Base-by-base conservation (phyloP, 2,329 filamentous ascomycete genomes). In the Neofusicoccum parvum region DNA sequence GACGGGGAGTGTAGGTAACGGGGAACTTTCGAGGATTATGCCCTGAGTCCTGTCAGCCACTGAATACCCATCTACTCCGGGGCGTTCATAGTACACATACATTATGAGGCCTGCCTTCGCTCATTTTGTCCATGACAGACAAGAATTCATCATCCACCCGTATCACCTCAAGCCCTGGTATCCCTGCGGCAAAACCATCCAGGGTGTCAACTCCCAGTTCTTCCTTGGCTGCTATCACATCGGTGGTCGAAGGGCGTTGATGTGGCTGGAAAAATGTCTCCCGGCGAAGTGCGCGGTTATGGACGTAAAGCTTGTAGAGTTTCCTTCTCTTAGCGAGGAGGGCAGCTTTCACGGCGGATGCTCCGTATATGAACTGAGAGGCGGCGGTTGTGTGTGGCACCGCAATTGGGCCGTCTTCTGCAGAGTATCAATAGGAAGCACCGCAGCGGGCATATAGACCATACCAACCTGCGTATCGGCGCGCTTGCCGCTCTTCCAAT, bases 291-390 rank as follows among this genome's bases (percentile, higher is more conserved):
- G 67, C 70, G 46, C 71, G 62, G 3, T 65, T 50, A 66, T 80
- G 78, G 9, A 97, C 81, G 75, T 98, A 97, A 3, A 99, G 84
- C 64, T 88, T 91, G 80, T 97, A 96, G 2, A 96, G 79, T 72
- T 91, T 88, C 65, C 95, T 88, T 39, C 87, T 84, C 11, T 82
- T 82, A 50, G 87, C 86, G 69, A 85, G 87, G 20, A 99, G 81
- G 0, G 93, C 94, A 20, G 94, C 91, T 68, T 90, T 85, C 23
- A 98, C 92, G 1, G 92, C 88, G 2, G 90, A 91, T 50, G 86
- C 87, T 5, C 95, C 95, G 74, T 96, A 98, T 2, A 99, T 82
- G 71, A 97, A 98, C 68, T 97, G 90, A 0, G 94, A 97, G 5
- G 92, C 92, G 0, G 94, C 90, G 0, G 92, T 96, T 0, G 92